A percentile compares a stretch with the other conserved stretches of the same genome.
phyloP scores from a whole-genome alignment of 2,329 filamentous ascomycete species.

The Calonectria honghensis region DNA sequence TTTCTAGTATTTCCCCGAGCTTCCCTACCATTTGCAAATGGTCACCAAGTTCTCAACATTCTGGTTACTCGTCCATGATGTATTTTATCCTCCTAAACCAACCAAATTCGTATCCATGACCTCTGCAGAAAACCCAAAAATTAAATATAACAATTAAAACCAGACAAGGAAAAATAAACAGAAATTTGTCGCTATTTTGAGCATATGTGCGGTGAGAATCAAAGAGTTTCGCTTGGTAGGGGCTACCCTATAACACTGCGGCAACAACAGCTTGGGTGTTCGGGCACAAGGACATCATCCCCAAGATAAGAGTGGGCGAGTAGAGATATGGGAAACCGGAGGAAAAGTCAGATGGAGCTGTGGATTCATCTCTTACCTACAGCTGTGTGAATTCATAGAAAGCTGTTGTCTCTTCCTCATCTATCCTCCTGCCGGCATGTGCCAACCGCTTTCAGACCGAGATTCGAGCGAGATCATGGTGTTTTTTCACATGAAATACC shows the following conservation, averaged over 20 bases:
- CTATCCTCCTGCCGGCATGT: not conserved
- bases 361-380: too few relatives aligned
- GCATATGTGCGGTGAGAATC: not conserved
- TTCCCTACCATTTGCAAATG: not conserved
- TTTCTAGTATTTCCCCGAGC: not conserved
- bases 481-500: too few relatives aligned
- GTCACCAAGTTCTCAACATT: not conserved
- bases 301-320: not conserved
- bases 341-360: too few relatives aligned
- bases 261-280: not conserved
- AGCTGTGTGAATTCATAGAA: not conserved
- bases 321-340: accelerated
- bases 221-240: not conserved
- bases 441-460: too few relatives aligned
- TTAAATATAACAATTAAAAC: not conserved
- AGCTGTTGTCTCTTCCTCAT: not conserved
- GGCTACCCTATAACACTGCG: not conserved
- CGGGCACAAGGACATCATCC: not conserved
- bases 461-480: too few relatives aligned
- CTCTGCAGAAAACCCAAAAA: not conserved
- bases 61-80: not conserved
- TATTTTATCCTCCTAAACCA: not conserved
- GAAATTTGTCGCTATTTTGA: not conserved
- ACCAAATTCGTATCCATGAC: not conserved
- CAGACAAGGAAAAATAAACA: not conserved